phyloP scores from a whole-genome alignment of 441 rosid genomes.

The Omphalea diandra region DNA sequence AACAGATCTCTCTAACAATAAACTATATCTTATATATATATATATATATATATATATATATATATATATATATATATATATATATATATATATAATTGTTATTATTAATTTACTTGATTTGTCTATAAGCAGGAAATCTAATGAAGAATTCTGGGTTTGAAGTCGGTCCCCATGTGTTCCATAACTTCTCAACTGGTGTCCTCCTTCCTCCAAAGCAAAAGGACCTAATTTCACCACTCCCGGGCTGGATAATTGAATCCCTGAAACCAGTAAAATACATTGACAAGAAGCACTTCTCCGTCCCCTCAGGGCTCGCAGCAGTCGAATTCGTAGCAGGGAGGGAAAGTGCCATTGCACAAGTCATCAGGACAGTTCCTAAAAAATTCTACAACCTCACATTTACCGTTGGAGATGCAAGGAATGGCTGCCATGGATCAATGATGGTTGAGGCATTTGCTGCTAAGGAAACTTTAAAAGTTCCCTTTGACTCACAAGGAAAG shows the following conservation, averaged over 20 bases:
- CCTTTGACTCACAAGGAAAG: slow-evolving; percentile 60
- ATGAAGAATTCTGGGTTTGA: slow-evolving; percentile 79
- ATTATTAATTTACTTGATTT: no score
- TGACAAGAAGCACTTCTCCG: slow-evolving; percentile 67
- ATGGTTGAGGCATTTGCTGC: slow-evolving; percentile 87
- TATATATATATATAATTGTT: no score
- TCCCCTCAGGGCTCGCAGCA: slow-evolving; percentile 70
- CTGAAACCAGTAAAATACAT: slow-evolving; percentile 76
- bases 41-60: no score
- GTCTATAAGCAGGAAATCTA: slow-evolving; percentile 77
- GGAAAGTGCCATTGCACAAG: slow-evolving; percentile 86
- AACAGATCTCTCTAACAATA: no score
- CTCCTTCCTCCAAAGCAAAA: slow-evolving; percentile 62
- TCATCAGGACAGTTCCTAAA: slow-evolving; percentile 60
- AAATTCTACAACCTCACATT: slow-evolving; percentile 52
- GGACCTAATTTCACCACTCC: slow-evolving; percentile 74
- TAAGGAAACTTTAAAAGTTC: slow-evolving; percentile 57
- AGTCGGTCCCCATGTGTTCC: slow-evolving; percentile 82
- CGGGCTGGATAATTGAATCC: slow-evolving; percentile 90
- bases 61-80: no score
- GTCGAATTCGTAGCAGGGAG: slow-evolving; percentile 76
- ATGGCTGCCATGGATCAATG: slow-evolving; percentile 80
- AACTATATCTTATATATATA: no score
- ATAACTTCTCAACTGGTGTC: slow-evolving; percentile 74
- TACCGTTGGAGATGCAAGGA: slow-evolving; percentile 67